Base-by-base conservation (phyloP, 768 basidiomycete genomes). In the Rhizopogon salebrosus region DNA sequence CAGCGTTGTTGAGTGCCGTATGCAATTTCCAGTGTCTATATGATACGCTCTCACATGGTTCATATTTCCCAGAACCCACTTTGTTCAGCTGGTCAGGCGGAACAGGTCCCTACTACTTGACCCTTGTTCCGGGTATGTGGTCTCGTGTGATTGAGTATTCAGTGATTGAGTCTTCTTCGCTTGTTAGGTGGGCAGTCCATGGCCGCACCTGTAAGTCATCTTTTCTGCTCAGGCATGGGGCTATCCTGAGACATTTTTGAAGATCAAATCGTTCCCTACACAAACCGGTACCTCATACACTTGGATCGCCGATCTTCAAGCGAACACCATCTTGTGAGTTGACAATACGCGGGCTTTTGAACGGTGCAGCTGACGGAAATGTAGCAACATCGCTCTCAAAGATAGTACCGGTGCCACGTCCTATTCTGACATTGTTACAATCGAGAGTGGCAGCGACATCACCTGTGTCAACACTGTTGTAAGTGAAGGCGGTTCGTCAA, bases 41-140 rank as follows among this genome's bases (percentile, higher is more conserved):
- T 48, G 29, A 23, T 10, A 14, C 31, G 11, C 48, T 39, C 48
- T 61, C 49, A 60, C 35, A 2, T 26, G 20, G n/a, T 8, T 49
- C 38, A 16, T 48, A 22, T 41, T 27, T 49, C 45, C 26, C 34
- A 89, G 87, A 88, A 57, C 88, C 88, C 8, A 70, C 77, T 18
- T 63, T 76, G 57, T 37, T 90, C 31, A 62, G 61, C 2, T 89
- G 84, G 83, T 35, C 53, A 24, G 79, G 71, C 4, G 85, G 85
- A 29, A 43, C 51, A 0, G 22, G 71, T 0, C 87, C 87, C 1
- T 89, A 77, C 68, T 90, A 71, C 64, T 52, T 88, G 46, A 71
- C 79, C 9, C 57, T 86, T 48, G 58, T 86, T 37, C 87, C 87
- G 43, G 83, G 86, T 87, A 56, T 29, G 78, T 57, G 3, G 5